A percentile compares a stretch with the other conserved stretches of the same genome.
phyloP scores from a whole-genome alignment of 768 basidiomycete species.

The Lactarius indigo region DNA sequence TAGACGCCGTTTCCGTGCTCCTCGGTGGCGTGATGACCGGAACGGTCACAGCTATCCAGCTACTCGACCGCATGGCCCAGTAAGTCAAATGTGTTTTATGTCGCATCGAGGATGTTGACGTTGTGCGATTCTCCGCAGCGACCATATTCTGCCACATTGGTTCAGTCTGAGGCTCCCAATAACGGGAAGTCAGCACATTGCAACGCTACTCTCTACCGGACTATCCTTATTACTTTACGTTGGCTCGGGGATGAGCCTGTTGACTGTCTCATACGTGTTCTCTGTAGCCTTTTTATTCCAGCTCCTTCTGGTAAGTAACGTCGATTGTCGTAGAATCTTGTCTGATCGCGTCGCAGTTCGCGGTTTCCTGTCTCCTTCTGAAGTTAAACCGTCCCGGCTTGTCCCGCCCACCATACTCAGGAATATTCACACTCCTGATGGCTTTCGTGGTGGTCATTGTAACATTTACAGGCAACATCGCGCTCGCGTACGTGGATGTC shows the following conservation, averaged over 20 bases:
- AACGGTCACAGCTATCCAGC: slow-evolving; percentile 18
- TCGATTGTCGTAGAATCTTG: neutral
- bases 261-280: slow-evolving; percentile 24
- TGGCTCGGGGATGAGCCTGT: slow-evolving; percentile 25
- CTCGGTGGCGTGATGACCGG: slow-evolving; percentile 26
- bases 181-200: slow-evolving; percentile 21
- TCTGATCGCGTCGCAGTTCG: slow-evolving; percentile 12
- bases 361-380: slow-evolving; percentile 21
- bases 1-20: slow-evolving; percentile 24
- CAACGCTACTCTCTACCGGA: slow-evolving; percentile 15
- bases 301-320: slow-evolving; percentile 19
- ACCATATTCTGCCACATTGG: slow-evolving; percentile 22
- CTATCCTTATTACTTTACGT: slow-evolving; percentile 23
- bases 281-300: slow-evolving; percentile 26
- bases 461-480: slow-evolving; percentile 24
- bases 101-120: neutral
- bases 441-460: slow-evolving; percentile 20
- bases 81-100: neutral
- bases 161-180: slow-evolving; percentile 22
- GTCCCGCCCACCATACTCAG: slow-evolving; percentile 22
- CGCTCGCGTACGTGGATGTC: slow-evolving; percentile 13
- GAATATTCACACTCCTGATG: slow-evolving; percentile 18
- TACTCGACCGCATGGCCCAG: slow-evolving; percentile 24
- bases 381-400: slow-evolving; percentile 22
- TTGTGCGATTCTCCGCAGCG: slow-evolving; percentile 1